phyloP scores from a whole-genome alignment of 345 rosid species.

The Gossypium longicalyx region DNA sequence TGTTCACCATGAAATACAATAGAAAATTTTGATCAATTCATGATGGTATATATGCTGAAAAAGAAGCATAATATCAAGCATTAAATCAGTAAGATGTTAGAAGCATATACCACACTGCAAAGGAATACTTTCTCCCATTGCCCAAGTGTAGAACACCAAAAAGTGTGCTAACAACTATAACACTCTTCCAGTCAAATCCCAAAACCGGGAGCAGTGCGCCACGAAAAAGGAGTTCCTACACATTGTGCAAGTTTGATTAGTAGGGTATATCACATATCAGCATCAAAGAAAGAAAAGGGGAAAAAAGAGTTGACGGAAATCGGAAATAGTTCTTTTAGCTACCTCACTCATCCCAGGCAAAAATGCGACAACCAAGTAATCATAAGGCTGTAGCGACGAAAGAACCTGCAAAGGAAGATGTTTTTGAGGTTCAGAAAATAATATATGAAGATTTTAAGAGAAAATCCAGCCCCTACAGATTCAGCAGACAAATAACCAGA shows the following conservation, averaged over 20 bases:
- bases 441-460: not conserved
- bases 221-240: constrained; percentile 79
- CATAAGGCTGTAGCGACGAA: constrained; percentile 72
- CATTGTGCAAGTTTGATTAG: not conserved
- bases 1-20: not conserved
- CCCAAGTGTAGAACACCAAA: constrained; percentile 85
- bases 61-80: not conserved
- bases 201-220: constrained; percentile 67
- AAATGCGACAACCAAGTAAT: constrained; percentile 68
- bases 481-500: not conserved
- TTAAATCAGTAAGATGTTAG: not conserved
- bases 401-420: constrained; percentile 50
- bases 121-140: constrained; percentile 78
- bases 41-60: not conserved
- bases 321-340: not conserved
- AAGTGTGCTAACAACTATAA: constrained; percentile 45
- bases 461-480: not conserved
- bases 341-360: constrained; percentile 91
- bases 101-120: constrained; percentile 68
- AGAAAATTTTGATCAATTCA: not conserved
- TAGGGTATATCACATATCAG: not conserved
- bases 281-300: not conserved
- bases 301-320: not conserved
- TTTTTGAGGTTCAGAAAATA: not conserved
- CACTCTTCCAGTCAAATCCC: constrained; percentile 65